A percentile compares a stretch with the other conserved stretches of the same genome.
phyloP scores from a whole-genome alignment of 495 filamentous ascomycete genomes.

The Pyrenula aspistea region DNA sequence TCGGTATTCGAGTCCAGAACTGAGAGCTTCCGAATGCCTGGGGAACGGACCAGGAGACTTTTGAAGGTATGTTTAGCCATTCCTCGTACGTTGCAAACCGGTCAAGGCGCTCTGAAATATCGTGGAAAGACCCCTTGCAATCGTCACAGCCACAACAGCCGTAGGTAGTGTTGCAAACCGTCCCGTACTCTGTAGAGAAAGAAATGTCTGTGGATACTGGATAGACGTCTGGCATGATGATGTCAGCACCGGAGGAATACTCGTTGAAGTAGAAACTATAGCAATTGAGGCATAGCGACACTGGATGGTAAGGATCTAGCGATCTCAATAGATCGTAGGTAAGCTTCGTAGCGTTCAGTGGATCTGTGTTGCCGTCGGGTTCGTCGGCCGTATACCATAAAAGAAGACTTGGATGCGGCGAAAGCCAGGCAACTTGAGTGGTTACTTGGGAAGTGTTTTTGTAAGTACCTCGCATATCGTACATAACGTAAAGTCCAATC shows the following conservation, averaged over 20 bases:
- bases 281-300: conserved; percentile 57
- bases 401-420: conserved; percentile 40
- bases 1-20: conserved; percentile 50
- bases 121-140: conserved; percentile 41
- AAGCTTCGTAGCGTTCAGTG: conserved; percentile 31
- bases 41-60: conserved; percentile 47
- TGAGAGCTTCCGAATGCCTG: conserved; percentile 52
- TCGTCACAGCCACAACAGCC: conserved; percentile 66
- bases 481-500: conserved; percentile 50
- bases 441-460: conserved; percentile 40
- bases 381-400: conserved; percentile 60
- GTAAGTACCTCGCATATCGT: conserved; percentile 50
- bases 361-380: conserved; percentile 52
- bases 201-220: conserved; percentile 46
- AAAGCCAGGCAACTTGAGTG: conserved; percentile 38
- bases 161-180: conserved; percentile 50
- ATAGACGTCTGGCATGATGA: conserved; percentile 56
- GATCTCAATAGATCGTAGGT: conserved; percentile 35
- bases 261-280: conserved; percentile 54
- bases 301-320: conserved; percentile 59
- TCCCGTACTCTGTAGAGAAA: conserved; percentile 29
- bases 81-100: conserved; percentile 27
- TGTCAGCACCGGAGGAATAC: conserved; percentile 50
- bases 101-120: conserved; percentile 44
- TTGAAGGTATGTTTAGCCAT: conserved; percentile 25